These are phyloP conservation scores for Leishmania tarentolae DNA, from an alignment of 208 protist species.

Conservation along the genomic window DNA sequence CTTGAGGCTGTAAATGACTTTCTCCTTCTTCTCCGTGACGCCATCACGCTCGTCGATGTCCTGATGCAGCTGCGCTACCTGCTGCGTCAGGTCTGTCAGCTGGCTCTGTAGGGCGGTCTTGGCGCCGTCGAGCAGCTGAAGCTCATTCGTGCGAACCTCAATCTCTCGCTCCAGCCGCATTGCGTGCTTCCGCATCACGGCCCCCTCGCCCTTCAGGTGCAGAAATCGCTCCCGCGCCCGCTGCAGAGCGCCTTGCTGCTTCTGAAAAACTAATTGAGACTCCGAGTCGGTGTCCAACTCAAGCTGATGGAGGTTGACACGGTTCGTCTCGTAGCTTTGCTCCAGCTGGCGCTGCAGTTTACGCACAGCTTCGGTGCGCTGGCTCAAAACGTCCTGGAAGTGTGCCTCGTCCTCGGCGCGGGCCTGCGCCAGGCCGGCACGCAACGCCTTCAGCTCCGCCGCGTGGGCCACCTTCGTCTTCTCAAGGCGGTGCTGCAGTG, in stretches of 20 bases:
- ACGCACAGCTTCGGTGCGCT: slow-evolving; percentile 59
- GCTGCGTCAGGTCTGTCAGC: slow-evolving; percentile 85
- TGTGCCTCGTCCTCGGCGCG: slow-evolving; percentile 67
- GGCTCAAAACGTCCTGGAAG: slow-evolving; percentile 79
- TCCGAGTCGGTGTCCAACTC: slow-evolving; percentile 96
- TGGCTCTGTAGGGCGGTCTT: slow-evolving; percentile 78
- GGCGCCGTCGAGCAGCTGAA: slow-evolving; percentile 73
- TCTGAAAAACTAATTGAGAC: slow-evolving; percentile 82
- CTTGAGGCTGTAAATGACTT: slow-evolving; percentile 96
- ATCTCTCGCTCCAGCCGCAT: slow-evolving; percentile 91
- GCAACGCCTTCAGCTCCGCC: slow-evolving; percentile 39
- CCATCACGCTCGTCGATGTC: slow-evolving; percentile 95
- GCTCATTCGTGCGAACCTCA: slow-evolving; percentile 75
- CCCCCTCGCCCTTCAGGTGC: slow-evolving; percentile 94
- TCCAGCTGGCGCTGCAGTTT: slow-evolving; percentile 70
- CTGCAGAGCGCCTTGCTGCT: slow-evolving; percentile 76
- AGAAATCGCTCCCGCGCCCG: slow-evolving; percentile 85
- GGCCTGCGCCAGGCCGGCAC: slow-evolving; percentile 38
- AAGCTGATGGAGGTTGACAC: slow-evolving; percentile 88
- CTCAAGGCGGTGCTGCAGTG: slow-evolving; percentile 74
- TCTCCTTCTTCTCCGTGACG: slow-evolving; percentile 96
- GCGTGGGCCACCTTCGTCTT: slow-evolving; percentile 45
- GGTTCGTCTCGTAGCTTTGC: slow-evolving; percentile 75
- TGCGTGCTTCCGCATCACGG: slow-evolving; percentile 94
- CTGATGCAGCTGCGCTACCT: slow-evolving; percentile 84